A percentile compares a stretch with the other conserved stretches of the same genome.
These are phyloP conservation scores for Malassezia pachydermatis DNA, from an alignment of 1,284 basidiomycete genomes.

Conservation along the genomic window DNA sequence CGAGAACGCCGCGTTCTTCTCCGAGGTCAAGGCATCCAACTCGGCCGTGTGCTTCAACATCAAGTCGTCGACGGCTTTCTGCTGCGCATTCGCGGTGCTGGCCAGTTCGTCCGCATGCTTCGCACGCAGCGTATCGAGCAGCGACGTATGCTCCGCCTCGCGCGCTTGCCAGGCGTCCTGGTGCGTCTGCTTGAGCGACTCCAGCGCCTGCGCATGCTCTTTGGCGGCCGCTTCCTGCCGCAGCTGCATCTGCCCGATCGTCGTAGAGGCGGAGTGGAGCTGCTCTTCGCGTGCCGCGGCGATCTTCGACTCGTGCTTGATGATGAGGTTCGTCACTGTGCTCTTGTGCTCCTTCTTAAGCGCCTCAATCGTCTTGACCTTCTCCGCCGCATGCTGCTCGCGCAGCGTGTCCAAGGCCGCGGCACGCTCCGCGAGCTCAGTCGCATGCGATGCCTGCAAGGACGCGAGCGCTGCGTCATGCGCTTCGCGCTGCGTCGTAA, in stretches of 20 bases:
- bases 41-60: no score
- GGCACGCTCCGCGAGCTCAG: neutral
- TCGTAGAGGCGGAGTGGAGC: neutral
- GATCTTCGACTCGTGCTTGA: slow-evolving; percentile 23
- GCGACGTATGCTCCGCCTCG: neutral
- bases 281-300: slow-evolving; percentile 4
- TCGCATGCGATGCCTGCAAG: slow-evolving; percentile 7
- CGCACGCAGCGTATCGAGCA: neutral
- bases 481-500: neutral
- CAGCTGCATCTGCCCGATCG: slow-evolving; percentile 2
- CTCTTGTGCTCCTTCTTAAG: slow-evolving; percentile 19
- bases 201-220: slow-evolving; percentile 2
- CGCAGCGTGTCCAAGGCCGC: neutral
- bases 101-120: neutral
- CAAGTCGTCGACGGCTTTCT: no score
- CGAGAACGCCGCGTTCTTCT: neutral
- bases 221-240: slow-evolving; percentile 5
- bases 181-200: slow-evolving; percentile 3
- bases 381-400: slow-evolving; percentile 14
- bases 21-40: no score
- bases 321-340: slow-evolving; percentile 11
- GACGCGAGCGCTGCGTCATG: slow-evolving; percentile 1
- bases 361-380: slow-evolving; percentile 17
- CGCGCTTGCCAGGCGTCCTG: neutral
- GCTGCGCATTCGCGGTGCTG: neutral